Conservation (phyloP, 768 basidiomycete species). For the Ephemerocybe angulata region DNA sequence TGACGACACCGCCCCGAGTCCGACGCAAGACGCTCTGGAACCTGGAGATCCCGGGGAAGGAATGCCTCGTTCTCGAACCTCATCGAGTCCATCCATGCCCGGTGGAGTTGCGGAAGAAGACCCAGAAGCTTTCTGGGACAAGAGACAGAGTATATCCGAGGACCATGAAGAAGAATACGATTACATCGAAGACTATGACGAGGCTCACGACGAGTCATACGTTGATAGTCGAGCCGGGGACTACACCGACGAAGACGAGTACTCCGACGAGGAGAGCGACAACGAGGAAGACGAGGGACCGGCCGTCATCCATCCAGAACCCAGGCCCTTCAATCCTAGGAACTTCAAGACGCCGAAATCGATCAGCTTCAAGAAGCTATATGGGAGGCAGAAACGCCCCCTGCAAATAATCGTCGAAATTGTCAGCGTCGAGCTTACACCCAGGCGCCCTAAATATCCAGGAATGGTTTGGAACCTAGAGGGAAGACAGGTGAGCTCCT, state of each 20-base stretch:
- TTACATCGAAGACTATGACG: neutral
- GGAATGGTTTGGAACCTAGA: conserved; percentile 30
- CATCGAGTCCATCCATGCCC: too few species aligned
- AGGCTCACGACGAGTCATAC: neutral
- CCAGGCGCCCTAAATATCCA: conserved; percentile 24
- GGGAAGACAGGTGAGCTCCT: conserved; percentile 20
- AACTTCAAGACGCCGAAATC: neutral
- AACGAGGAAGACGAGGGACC: neutral
- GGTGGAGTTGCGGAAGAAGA: too few species aligned
- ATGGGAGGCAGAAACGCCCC: conserved; percentile 5
- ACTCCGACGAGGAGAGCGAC: neutral
- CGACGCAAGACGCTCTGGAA: too few species aligned
- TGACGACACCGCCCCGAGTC: neutral
- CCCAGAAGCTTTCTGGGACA: too few species aligned
- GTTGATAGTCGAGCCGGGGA: neutral
- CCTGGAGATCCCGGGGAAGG: too few species aligned
- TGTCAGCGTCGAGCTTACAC: conserved; percentile 27
- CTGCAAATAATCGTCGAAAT: conserved; percentile 22
- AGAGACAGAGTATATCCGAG: too few species aligned
- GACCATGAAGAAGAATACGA: neutral
- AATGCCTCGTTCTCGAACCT: too few species aligned
- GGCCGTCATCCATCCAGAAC: neutral
- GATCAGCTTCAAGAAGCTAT: conserved; percentile 13
- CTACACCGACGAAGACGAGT: neutral
- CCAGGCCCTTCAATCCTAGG: neutral